Base-by-base conservation (phyloP, 2,329 filamentous ascomycete species). In the Phyllosticta citriasiana region DNA sequence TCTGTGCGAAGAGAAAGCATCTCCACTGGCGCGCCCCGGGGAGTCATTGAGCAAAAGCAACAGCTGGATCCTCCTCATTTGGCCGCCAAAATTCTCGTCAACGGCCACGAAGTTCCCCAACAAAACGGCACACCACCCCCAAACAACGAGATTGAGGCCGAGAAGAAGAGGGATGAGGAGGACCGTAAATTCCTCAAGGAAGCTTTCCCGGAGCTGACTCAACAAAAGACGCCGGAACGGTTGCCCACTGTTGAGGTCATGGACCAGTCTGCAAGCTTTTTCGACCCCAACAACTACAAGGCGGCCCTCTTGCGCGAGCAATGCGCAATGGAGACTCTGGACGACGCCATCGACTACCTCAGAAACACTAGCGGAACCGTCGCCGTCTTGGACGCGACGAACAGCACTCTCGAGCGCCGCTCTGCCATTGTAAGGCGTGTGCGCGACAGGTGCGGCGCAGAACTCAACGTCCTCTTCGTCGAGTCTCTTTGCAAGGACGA, bases 321-420 rank as follows among this genome's bases (percentile, higher is more conserved):
- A 74, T 89, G 96, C 40, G 94, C 94, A 4, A 84, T 97, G 73
- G 89, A 93, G 58, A 97, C 94, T 0, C 77, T 97, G 57, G 90
- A 99, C 68, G 94, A 99, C 71, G 80, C 97, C 8, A 76, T 99
- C 55, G 88, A 96, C 67, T 99, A 96, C 72, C 85, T 99, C 10
- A 79, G 97, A 35, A 80, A 86, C 25, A 81, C 86, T 59, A 90
- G 88, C 27, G 94, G 94, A 55, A 89, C 91, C 30, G 90, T 97
- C 9, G 94, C 94, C 47, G 97, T 99, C 65, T 84, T 99, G 12
- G 94, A 99, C 75, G 94, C 94, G 7, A 99, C 94, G 7, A 99
- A 99, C 77, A 97, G 92, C 77, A 99, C 94, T 0, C 82, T 96
- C 57, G 84, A 90, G 65, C 87, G 94, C 47, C 85, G 94, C 57